Conservation (phyloP, 768 basidiomycete species). For the Lactarius hatsudake region DNA sequence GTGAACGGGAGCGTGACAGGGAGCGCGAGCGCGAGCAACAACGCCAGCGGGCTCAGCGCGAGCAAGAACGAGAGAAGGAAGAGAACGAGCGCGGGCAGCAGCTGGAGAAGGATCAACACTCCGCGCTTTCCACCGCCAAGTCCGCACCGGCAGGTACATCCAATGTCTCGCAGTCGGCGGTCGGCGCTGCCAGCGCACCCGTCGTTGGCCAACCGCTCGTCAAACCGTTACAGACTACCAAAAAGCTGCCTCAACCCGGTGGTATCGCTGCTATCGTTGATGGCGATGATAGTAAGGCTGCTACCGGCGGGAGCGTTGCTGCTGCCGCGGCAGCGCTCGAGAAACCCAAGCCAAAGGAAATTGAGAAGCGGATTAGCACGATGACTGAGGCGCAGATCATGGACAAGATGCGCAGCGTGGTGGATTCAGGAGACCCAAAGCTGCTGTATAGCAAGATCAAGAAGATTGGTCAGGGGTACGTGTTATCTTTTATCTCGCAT, state of each 20-base stretch:
- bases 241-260: slow-evolving; percentile 54
- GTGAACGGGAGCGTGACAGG: slow-evolving; percentile 27
- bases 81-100: slow-evolving; percentile 35
- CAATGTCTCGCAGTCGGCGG: slow-evolving; percentile 45
- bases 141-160: slow-evolving; percentile 42
- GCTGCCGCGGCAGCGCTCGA: slow-evolving; percentile 70
- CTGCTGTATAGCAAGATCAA: slow-evolving; percentile 92
- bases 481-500: slow-evolving; percentile 27
- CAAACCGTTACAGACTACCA: slow-evolving; percentile 65
- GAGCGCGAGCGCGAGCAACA: slow-evolving; percentile 25
- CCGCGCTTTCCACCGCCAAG: slow-evolving; percentile 45
- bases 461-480: slow-evolving; percentile 98
- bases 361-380: slow-evolving; percentile 86
- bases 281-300: slow-evolving; percentile 45
- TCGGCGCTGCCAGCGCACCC: slow-evolving; percentile 49
- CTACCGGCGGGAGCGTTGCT: slow-evolving; percentile 46
- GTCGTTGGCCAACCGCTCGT: slow-evolving; percentile 55
- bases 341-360: slow-evolving; percentile 55
- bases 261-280: slow-evolving; percentile 49
- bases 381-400: slow-evolving; percentile 98
- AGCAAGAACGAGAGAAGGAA: slow-evolving; percentile 35
- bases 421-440: slow-evolving; percentile 85
- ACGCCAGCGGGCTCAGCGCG: slow-evolving; percentile 30
- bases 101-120: slow-evolving; percentile 22
- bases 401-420: slow-evolving; percentile 92